Base-by-base conservation (phyloP, 202 grass and related monocot genomes). In the Saccharum hybrid region DNA sequence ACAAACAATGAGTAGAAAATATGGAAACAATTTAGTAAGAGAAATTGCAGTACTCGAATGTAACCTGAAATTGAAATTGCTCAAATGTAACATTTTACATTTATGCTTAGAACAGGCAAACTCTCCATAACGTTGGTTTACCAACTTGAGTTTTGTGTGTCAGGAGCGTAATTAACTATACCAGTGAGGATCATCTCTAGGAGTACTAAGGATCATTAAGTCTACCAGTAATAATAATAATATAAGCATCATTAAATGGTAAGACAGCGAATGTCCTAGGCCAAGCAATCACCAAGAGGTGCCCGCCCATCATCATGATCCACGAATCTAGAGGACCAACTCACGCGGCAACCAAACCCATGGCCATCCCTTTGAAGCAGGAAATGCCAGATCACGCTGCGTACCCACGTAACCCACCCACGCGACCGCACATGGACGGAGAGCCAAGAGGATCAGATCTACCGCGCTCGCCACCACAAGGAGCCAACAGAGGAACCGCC, bases 401-500 rank as follows among this genome's bases (percentile, higher is more conserved):
- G 52, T 54, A 7, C 16, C 12, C 63, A 42, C 5, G 7, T 5
- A 16, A 31, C 33, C 48, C 2, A 5, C 72, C 2, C 4, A 57
- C 18, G 73, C 51, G 33, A 39, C 19, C 51, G 11, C 18, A 60
- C 19, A 9, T 4, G 36, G 8, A 38, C 0, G 64, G n/a, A 2
- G 65, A 11, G 34, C 22, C 37, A 13, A 21, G 26, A 57, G 22
- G 51, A 61, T 56, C 52, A 71, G 66, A 81, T 81, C 79, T 71
- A 71, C 54, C 49, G 34, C 15, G 49, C 78, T 28, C 45, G 14
- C 9, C 41, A 36, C 76, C 76, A 3, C 43, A 0, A 18, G 8
- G 0, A 10, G 54, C 7, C 22, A 52, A 41, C 16, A 80, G 33
- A 10, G 37, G 42, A 41, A 79, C 6, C n/a, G 14, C 13, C 5